A percentile compares a stretch with the other conserved stretches of the same genome.
phyloP scores from a whole-genome alignment of 2,329 filamentous ascomycete genomes.

The Podosphaera aphanis region DNA sequence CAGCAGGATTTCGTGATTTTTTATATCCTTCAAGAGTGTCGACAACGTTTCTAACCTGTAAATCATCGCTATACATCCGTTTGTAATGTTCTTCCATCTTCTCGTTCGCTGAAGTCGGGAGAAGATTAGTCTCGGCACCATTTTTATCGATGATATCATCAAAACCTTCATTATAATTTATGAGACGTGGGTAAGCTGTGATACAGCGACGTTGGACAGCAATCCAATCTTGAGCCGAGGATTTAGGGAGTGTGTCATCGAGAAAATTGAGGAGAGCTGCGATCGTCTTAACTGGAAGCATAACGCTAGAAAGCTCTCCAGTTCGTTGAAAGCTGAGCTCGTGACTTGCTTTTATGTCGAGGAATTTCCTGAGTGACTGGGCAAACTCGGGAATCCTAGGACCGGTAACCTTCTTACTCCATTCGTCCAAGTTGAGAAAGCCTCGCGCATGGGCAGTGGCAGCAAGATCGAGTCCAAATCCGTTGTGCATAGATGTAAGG shows the following conservation, averaged over 20 bases:
- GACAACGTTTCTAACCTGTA: conserved; percentile 68
- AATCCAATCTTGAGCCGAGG: conserved; percentile 44
- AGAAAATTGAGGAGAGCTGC: conserved; percentile 58
- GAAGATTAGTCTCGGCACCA: conserved; percentile 54
- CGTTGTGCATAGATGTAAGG: conserved; percentile 38
- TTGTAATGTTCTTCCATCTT: conserved; percentile 98
- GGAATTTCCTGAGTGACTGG: conserved; percentile 50
- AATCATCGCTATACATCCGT: conserved; percentile 85
- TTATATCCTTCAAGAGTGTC: conserved; percentile 71
- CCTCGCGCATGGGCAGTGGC: conserved; percentile 64
- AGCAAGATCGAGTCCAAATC: conserved; percentile 70
- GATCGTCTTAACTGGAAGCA: conserved; percentile 67
- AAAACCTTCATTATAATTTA: conserved; percentile 86
- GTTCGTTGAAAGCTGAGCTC: conserved; percentile 56
- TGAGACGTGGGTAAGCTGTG: conserved; percentile 74
- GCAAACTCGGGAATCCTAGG: conserved; percentile 40
- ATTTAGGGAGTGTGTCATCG: conserved; percentile 40
- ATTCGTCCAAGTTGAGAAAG: conserved; percentile 57
- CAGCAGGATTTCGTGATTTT: conserved; percentile 54
- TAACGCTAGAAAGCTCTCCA: conserved; percentile 41
- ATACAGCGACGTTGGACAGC: conserved; percentile 70
- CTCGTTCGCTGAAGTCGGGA: conserved; percentile 56
- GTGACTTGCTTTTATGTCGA: conserved; percentile 62
- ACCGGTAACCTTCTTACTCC: conserved; percentile 47
- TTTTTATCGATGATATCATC: conserved; percentile 81